Conservation (phyloP, 106 monocot species). For the Ottelia alismoides region DNA sequence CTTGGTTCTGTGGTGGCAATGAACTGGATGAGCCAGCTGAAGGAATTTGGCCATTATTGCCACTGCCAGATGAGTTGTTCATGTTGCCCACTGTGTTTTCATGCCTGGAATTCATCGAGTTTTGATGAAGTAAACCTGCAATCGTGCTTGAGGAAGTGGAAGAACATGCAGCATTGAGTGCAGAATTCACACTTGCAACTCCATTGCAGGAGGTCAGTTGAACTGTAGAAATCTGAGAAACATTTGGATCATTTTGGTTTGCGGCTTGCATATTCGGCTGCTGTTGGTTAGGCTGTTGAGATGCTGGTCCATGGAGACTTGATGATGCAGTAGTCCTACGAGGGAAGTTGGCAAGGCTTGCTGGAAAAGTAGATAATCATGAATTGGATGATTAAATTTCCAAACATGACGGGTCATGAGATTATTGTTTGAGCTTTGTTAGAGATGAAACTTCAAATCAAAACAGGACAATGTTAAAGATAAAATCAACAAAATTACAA, state of each 20-base stretch:
- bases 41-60: conserved; percentile 15
- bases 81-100: conserved; percentile 18
- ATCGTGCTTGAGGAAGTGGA: conserved; percentile 10
- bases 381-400: too few species aligned
- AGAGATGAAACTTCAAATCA: too few species aligned
- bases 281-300: conserved; percentile 29
- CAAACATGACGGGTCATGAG: too few species aligned
- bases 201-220: conserved; percentile 26
- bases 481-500: too few species aligned
- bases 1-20: conserved; percentile 17
- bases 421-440: too few species aligned
- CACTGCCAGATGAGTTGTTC: conserved; percentile 16
- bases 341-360: conserved; percentile 54
- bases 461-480: too few species aligned
- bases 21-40: conserved; percentile 30
- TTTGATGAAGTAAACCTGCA: conserved; percentile 19
- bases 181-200: conserved; percentile 12
- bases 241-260: conserved; percentile 22
- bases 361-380: conserved; percentile 19
- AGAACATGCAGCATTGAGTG: conserved; percentile 13
- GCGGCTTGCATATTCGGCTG: conserved; percentile 7
- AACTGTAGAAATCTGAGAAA: conserved; percentile 11
- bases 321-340: conserved; percentile 24
- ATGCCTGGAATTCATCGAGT: conserved; percentile 33
- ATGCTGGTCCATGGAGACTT: conserved; percentile 14